Conservation (phyloP, 140 eudicot genomes). For the Bidens hawaiensis region DNA sequence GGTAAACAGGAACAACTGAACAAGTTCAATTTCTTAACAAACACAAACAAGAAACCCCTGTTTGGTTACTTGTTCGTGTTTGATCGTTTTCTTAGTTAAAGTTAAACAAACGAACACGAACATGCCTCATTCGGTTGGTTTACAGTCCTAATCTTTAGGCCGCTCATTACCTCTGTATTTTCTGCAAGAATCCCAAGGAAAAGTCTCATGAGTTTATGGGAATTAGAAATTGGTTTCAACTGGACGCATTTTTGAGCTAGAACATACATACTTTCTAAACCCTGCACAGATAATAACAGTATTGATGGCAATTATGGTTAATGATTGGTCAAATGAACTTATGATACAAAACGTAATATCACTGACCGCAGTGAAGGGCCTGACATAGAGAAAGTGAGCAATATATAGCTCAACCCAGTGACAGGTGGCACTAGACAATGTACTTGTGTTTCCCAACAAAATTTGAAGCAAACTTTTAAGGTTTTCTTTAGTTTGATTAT, state of each 20-base stretch:
- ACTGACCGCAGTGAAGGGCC: conserved; percentile 90
- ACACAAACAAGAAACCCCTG: too few relatives aligned
- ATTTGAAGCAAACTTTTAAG: conserved; percentile 75
- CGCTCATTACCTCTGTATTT: conserved; percentile 70
- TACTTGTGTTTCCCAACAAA: conserved; percentile 64
- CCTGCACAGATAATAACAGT: conserved; percentile 43
- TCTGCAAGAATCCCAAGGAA: conserved; percentile 82
- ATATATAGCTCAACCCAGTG: conserved; percentile 88
- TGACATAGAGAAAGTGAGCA: conserved; percentile 78
- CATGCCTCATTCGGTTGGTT: too few relatives aligned
- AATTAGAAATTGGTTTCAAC: conserved; percentile 51
- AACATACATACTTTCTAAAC: conserved; percentile 85
- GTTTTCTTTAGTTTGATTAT: conserved; percentile 64
- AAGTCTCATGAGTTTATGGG: conserved; percentile 69
- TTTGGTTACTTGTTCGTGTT: too few relatives aligned
- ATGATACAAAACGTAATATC: conserved; percentile 9
- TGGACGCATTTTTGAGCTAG: conserved; percentile 95
- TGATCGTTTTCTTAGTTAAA: too few relatives aligned
- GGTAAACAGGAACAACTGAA: too few relatives aligned
- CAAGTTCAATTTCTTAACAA: too few relatives aligned
- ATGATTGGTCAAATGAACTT: background rate
- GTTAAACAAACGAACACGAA: too few relatives aligned
- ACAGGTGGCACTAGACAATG: conserved; percentile 63
- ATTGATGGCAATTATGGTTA: background rate
- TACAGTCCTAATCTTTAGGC: background rate